Percentiles rank a stretch among this genome's conserved stretches.
These are phyloP conservation scores for Eremochloa ophiuroides DNA, from an alignment of 176 grass and related monocot genomes.

Conservation along the genomic window DNA sequence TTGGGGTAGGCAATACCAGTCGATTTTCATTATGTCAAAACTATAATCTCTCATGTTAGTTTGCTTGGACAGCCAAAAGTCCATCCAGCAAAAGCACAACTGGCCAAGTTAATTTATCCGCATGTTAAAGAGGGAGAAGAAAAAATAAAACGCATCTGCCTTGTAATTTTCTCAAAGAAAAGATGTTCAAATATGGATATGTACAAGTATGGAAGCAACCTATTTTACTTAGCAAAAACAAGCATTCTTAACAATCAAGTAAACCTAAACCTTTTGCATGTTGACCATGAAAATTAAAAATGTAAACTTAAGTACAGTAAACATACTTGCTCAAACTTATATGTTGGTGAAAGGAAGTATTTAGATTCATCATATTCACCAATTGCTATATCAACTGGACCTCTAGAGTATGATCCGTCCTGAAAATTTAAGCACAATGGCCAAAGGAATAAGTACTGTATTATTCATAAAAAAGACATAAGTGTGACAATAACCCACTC, in stretches of 20 bases:
- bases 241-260: slow-evolving; percentile 3
- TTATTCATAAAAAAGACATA: slow-evolving; percentile 9
- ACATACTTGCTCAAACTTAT: slow-evolving; percentile 97
- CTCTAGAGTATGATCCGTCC: slow-evolving; percentile 99
- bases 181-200: background rate
- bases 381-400: slow-evolving; percentile 70
- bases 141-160: background rate
- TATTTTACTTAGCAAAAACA: background rate
- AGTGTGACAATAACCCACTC: background rate
- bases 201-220: background rate
- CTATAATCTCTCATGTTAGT: background rate
- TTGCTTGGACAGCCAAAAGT: slow-evolving; percentile 7
- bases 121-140: background rate
- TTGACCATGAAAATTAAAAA: background rate
- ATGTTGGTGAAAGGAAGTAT: slow-evolving; percentile 84
- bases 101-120: background rate
- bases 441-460: background rate
- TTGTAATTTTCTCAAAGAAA: background rate
- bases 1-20: background rate
- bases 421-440: slow-evolving; percentile 36
- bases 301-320: slow-evolving; percentile 7
- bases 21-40: background rate
- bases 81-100: background rate
- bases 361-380: slow-evolving; percentile 79
- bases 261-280: background rate